Evolutionary conservation across 2,329 filamentous ascomycete genomes (phyloP), one percentile per base, ranked within the genome.

Genomic region (Botryotinia calthae): DNA sequence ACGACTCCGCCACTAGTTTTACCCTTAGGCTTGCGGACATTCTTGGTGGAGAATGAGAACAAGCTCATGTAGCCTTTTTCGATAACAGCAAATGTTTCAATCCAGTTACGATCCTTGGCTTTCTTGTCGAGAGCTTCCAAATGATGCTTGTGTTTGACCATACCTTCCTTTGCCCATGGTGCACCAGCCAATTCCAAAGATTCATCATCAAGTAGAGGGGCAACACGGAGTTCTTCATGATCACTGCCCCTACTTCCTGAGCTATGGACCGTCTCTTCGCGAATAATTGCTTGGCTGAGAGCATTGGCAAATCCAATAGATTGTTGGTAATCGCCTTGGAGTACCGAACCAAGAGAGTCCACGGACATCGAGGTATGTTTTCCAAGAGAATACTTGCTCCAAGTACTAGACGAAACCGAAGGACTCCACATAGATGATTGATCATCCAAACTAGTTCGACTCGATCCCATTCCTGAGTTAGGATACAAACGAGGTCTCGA

Each of bases 121-220:
- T 94, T 93, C 84, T 96, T 97, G 77, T 97, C 95, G 51, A 94
- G 87, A 7, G 93, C 90, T 81, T 98, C 95, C 5, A 98, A 87
- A 79, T 98, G 95, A 81, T 98, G 95, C 82, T 98, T 98, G 84
- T 99, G 95, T 77, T 95, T 95, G 31, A 98, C 86, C 78, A 97
- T 93, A 75, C 96, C 96, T 82, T 99, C 96, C 83, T 99, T 99
- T 42, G 97, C 91, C 96, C 96, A 99, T 0, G 96, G 96, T n/a
- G 96, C 93, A 37, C 96, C 96, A 18, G 92, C 90, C 56, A 99
- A 89, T 80, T 97, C 95, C 20, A 99, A 87, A 0, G 92, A 94
- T 79, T 99, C 96, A 79, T 98, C 96, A 79, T 98, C 95, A 0
- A 98, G 88, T 16, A 98, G 84, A 40, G 91, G 89, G 8, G 88